Conservation (phyloP, 2,329 filamentous ascomycete species). For the Ceratocystis huliohia region DNA sequence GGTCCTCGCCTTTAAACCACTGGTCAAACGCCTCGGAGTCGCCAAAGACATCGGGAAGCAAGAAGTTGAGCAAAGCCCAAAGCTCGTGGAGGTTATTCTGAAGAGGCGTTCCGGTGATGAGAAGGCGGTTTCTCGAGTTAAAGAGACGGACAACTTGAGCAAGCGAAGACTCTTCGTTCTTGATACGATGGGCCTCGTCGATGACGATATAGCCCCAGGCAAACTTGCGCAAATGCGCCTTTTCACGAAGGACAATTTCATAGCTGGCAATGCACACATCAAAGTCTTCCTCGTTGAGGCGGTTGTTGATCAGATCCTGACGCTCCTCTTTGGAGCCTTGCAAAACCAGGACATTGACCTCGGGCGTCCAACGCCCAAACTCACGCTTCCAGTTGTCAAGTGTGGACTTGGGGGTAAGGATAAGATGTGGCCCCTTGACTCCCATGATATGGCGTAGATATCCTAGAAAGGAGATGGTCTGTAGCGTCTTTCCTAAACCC, state of each 20-base stretch:
- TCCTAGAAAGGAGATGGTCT: conserved; percentile 92
- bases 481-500: conserved; percentile 93
- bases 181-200: conserved; percentile 94
- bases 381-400: conserved; percentile 98
- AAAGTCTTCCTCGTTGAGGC: conserved; percentile 86
- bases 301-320: conserved; percentile 73
- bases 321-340: conserved; percentile 94
- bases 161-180: conserved; percentile 95
- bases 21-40: conserved; percentile 94
- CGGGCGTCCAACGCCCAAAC: conserved; percentile 86
- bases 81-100: conserved; percentile 98
- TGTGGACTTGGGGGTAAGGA: conserved; percentile 91
- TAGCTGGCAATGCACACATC: conserved; percentile 98
- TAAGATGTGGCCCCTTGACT: conserved; percentile 79
- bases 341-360: conserved; percentile 84
- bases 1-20: conserved; percentile 87
- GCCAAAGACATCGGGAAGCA: conserved; percentile 95
- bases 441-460: conserved; percentile 85
- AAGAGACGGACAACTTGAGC: conserved; percentile 95
- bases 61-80: conserved; percentile 93
- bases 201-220: conserved; percentile 99
- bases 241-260: conserved; percentile 95
- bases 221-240: conserved; percentile 89
- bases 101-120: conserved; percentile 92
- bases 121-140: conserved; percentile 82